These are phyloP conservation scores for Fusarium buharicum DNA, from an alignment of 2,329 filamentous ascomycete species.

Conservation along the genomic window DNA sequence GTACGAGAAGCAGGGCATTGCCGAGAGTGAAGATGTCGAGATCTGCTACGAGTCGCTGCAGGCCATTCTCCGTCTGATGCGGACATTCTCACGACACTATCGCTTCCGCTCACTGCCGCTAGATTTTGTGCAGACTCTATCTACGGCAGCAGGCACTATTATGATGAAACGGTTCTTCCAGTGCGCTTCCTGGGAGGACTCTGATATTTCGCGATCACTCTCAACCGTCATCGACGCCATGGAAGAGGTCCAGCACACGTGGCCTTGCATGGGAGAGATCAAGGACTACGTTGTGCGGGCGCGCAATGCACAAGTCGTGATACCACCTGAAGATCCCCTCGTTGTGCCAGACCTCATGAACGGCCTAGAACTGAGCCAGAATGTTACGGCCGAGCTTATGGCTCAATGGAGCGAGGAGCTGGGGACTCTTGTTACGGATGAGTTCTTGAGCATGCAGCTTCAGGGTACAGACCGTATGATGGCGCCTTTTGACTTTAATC, in stretches of 20 bases:
- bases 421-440: constrained; percentile 50
- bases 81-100: constrained; percentile 57
- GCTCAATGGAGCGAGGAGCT: constrained; percentile 47
- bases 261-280: constrained; percentile 58
- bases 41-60: constrained; percentile 62
- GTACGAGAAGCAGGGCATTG: constrained; percentile 53
- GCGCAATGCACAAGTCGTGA: constrained; percentile 46
- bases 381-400: constrained; percentile 43
- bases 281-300: constrained; percentile 49
- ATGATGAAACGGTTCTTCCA: constrained; percentile 59
- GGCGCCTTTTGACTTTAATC: constrained; percentile 49
- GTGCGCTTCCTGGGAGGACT: constrained; percentile 53
- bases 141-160: constrained; percentile 58
- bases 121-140: constrained; percentile 61
- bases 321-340: constrained; percentile 49
- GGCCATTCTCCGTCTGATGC: constrained; percentile 57
- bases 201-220: constrained; percentile 61
- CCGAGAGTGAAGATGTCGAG: constrained; percentile 58
- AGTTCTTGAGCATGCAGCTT: constrained; percentile 50
- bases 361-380: constrained; percentile 45
- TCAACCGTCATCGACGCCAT: constrained; percentile 61
- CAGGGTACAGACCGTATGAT: constrained; percentile 42
- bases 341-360: constrained; percentile 50
- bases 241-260: constrained; percentile 62
- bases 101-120: constrained; percentile 57